Evolutionary conservation across 2,329 filamentous ascomycete species (phyloP).

Genomic region (Aspergillus tubingensis): DNA sequence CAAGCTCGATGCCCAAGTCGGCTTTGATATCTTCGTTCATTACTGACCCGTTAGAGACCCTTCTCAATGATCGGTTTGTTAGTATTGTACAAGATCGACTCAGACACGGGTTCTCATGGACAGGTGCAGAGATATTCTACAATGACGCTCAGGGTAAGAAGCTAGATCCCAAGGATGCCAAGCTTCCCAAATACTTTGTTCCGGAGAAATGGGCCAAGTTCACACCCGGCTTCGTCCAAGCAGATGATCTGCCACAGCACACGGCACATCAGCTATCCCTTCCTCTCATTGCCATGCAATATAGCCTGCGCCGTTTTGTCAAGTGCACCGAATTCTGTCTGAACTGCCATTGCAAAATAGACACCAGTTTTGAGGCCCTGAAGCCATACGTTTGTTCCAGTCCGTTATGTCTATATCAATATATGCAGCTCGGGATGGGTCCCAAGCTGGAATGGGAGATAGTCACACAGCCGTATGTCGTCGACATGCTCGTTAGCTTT

Average conservation of each 20-base stretch:
- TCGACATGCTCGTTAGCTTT: slow-evolving; percentile 81
- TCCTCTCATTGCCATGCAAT: slow-evolving; percentile 68
- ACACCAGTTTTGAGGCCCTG: slow-evolving; percentile 58
- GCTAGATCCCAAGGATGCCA: slow-evolving; percentile 12
- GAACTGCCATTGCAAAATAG: slow-evolving; percentile 72
- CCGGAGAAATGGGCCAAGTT: slow-evolving; percentile 27
- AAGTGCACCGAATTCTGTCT: slow-evolving; percentile 86
- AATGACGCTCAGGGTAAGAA: slow-evolving; percentile 48
- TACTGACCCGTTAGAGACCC: slow-evolving; percentile 68
- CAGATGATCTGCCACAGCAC: slow-evolving; percentile 52
- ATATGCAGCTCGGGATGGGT: slow-evolving; percentile 82
- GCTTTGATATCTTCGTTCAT: slow-evolving; percentile 55
- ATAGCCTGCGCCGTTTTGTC: slow-evolving; percentile 72
- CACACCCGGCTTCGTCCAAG: slow-evolving; percentile 47
- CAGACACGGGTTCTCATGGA: slow-evolving; percentile 61
- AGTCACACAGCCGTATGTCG: slow-evolving; percentile 73
- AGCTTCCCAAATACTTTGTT: slow-evolving; percentile 19
- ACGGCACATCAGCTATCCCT: slow-evolving; percentile 49
- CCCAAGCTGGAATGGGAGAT: slow-evolving; percentile 86
- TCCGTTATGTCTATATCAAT: slow-evolving; percentile 80
- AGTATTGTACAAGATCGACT: slow-evolving; percentile 62
- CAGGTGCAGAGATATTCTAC: slow-evolving; percentile 63
- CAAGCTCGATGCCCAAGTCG: neutral
- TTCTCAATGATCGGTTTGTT: slow-evolving; percentile 67
- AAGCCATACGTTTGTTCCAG: slow-evolving; percentile 72